Conservation (phyloP, 2,329 filamentous ascomycete species). For the Alternaria gansuensis region DNA sequence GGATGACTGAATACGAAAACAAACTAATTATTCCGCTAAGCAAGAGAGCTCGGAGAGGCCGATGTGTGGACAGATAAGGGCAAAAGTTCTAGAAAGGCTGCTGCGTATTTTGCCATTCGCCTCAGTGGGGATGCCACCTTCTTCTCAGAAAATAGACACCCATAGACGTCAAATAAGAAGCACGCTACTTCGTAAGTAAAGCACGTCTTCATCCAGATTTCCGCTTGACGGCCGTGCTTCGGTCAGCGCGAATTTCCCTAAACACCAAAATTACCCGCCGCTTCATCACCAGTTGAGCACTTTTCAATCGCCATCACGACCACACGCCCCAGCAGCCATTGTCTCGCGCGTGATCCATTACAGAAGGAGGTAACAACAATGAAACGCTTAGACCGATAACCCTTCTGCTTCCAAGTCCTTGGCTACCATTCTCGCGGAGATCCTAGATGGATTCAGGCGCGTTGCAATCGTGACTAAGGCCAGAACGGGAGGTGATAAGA, state of each 20-base stretch:
- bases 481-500: constrained; percentile 20
- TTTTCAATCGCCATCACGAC: constrained; percentile 3
- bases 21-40: background rate
- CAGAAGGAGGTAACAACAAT: constrained; percentile 21
- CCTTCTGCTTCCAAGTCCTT: constrained; percentile 29
- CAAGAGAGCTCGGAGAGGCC: constrained; percentile 1
- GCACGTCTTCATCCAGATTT: background rate
- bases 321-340: constrained; percentile 17
- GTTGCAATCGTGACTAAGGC: constrained; percentile 12
- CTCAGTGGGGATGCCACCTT: background rate
- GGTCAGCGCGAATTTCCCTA: background rate
- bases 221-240: constrained; percentile 7
- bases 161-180: background rate
- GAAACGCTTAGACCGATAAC: constrained; percentile 29
- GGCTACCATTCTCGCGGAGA: constrained; percentile 21
- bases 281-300: constrained; percentile 1
- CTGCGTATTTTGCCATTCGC: background rate
- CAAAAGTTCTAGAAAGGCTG: background rate
- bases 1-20: background rate
- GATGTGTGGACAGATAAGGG: background rate
- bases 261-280: constrained; percentile 3
- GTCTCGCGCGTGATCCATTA: constrained; percentile 17
- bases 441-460: constrained; percentile 2
- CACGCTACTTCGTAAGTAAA: background rate
- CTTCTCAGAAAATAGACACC: background rate